Percentiles rank a stretch among this genome's conserved stretches.
Evolutionary conservation across 495 filamentous ascomycete species (phyloP).

Genomic region (Astrocystis sublimbata): DNA sequence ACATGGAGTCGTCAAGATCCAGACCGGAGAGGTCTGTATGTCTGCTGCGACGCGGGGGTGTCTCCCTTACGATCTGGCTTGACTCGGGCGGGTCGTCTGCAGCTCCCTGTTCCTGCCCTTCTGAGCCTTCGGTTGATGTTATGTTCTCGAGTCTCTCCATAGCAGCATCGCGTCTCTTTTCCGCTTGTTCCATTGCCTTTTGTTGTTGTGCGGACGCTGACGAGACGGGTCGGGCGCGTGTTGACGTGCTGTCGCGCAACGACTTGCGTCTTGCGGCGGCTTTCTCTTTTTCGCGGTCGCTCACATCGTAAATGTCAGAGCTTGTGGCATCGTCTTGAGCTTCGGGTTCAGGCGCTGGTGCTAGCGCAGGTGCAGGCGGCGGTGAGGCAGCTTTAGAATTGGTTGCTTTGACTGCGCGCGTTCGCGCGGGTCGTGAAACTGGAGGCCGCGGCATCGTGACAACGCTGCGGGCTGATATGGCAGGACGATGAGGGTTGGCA

Average conservation of each 20-base stretch:
- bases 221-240: not conserved
- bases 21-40: constrained; percentile 45
- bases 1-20: constrained; percentile 49
- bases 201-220: constrained; percentile 31
- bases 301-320: constrained; percentile 48
- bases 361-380: not conserved
- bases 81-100: constrained; percentile 27
- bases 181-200: constrained; percentile 32
- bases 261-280: constrained; percentile 26
- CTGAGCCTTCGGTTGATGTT: constrained; percentile 32
- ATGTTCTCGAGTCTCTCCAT: constrained; percentile 43
- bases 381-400: constrained; percentile 5
- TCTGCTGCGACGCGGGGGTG: constrained; percentile 27
- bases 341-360: constrained; percentile 18
- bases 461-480: not conserved
- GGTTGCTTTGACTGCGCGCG: constrained; percentile 32
- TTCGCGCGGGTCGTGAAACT: constrained; percentile 39
- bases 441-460: constrained; percentile 46
- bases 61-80: constrained; percentile 32
- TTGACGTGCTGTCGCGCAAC: constrained; percentile 16
- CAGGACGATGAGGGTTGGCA: too few relatives aligned
- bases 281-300: constrained; percentile 46
- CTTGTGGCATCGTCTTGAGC: constrained; percentile 16
- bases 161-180: constrained; percentile 39
- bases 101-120: constrained; percentile 3